Evolutionary conservation across 805 yeast genomes (phyloP).

Genomic region (Candida michaelii): DNA sequence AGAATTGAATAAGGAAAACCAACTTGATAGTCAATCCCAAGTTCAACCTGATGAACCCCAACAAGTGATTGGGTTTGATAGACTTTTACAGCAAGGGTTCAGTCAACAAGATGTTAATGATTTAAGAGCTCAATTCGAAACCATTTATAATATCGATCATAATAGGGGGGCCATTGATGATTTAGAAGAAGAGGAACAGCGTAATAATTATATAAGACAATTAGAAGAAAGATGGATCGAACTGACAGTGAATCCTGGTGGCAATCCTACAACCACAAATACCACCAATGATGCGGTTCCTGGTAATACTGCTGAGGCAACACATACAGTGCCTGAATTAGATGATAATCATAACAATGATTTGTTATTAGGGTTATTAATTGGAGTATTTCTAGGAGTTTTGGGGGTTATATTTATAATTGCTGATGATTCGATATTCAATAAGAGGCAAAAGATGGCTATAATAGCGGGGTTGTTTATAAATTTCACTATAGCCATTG

Average conservation of each 20-base stretch:
- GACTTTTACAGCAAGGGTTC: slow-evolving; percentile 81
- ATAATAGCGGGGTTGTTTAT: slow-evolving; percentile 68
- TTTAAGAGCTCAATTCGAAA: slow-evolving; percentile 71
- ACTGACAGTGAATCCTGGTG: slow-evolving; percentile 56
- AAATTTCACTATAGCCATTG: slow-evolving; percentile 66
- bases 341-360: slow-evolving; percentile 53
- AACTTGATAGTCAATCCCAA: slow-evolving; percentile 51
- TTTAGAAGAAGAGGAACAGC: slow-evolving; percentile 43
- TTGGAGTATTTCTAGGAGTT: slow-evolving; percentile 78
- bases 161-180: slow-evolving; percentile 29
- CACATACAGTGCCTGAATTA: slow-evolving; percentile 23
- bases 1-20: slow-evolving; percentile 61
- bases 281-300: slow-evolving; percentile 8
- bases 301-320: slow-evolving; percentile 8
- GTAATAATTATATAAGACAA: slow-evolving; percentile 48
- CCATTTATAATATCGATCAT: slow-evolving; percentile 54
- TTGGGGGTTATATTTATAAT: slow-evolving; percentile 59
- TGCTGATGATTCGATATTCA: slow-evolving; percentile 60
- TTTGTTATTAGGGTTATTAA: slow-evolving; percentile 62
- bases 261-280: slow-evolving; percentile 22
- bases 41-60: slow-evolving; percentile 55
- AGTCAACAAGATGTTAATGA: slow-evolving; percentile 72
- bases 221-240: slow-evolving; percentile 90
- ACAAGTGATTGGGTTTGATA: slow-evolving; percentile 81
- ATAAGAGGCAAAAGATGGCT: slow-evolving; percentile 63